These are phyloP conservation scores for Cordyceps cateniannulata DNA, from an alignment of 2,329 filamentous ascomycete genomes.

Conservation along the genomic window DNA sequence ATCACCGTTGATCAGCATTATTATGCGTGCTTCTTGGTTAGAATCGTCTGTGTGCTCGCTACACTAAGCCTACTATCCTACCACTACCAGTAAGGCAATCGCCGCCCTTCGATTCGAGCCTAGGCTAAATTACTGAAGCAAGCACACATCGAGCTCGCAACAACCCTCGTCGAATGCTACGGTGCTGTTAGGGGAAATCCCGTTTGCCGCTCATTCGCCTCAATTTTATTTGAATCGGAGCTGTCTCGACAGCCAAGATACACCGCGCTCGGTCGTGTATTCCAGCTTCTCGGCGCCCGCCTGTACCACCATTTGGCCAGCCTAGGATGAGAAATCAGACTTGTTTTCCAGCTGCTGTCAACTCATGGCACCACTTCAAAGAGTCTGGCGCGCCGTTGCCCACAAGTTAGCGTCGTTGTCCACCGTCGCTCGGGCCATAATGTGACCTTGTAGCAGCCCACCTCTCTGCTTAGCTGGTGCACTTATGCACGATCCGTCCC, in stretches of 20 bases:
- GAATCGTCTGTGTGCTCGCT: neutral
- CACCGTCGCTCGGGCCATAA: neutral
- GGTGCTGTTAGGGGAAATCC: neutral
- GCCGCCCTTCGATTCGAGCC: neutral
- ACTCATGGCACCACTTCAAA: neutral
- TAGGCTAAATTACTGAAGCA: neutral
- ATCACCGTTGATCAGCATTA: neutral
- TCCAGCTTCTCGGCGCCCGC: neutral
- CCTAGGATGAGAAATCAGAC: too few species aligned
- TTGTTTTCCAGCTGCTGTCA: too few species aligned
- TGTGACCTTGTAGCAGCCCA: neutral
- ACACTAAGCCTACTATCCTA: too few species aligned
- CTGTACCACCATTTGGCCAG: neutral
- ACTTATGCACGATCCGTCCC: conserved; percentile 8
- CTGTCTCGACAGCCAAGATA: neutral
- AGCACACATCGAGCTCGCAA: neutral
- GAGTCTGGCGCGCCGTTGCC: neutral
- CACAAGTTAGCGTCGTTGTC: neutral
- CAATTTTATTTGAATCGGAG: neutral
- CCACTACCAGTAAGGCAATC: neutral
- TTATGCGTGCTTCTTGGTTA: neutral
- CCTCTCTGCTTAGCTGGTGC: neutral
- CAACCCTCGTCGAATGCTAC: neutral
- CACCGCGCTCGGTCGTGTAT: neutral
- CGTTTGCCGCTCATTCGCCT: too few species aligned